Evolutionary conservation across 306 rosid genomes (phyloP).

Genomic region (Echinosophora koreensis): DNA sequence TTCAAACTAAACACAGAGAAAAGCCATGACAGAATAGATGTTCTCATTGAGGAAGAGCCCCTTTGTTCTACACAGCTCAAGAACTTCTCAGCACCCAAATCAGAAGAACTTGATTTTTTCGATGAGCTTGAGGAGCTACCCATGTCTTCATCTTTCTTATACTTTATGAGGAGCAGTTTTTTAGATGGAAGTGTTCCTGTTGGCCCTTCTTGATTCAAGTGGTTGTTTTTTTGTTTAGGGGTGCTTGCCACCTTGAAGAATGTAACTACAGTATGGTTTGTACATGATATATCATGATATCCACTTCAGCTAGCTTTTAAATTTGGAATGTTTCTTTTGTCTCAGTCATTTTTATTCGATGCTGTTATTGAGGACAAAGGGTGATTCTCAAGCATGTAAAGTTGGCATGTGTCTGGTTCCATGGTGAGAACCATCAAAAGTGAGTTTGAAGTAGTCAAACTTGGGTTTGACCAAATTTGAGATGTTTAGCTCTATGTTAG

Average conservation of each 20-base stretch:
- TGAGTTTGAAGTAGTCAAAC: too few species aligned
- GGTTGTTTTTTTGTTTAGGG: neutral
- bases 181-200: conserved; percentile 72
- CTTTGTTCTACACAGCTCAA: conserved; percentile 53
- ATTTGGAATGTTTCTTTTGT: neutral
- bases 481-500: too few species aligned
- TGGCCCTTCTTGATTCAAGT: conserved; percentile 83
- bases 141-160: conserved; percentile 68
- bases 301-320: conserved; percentile 28
- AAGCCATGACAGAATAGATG: neutral
- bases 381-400: conserved; percentile 43
- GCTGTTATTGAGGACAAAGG: neutral
- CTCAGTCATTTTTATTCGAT: too few species aligned
- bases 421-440: too few species aligned
- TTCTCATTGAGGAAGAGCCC: conserved; percentile 64
- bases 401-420: too few species aligned
- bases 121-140: conserved; percentile 97
- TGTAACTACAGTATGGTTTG: conserved; percentile 46
- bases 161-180: conserved; percentile 65
- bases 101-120: conserved; percentile 76
- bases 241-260: conserved; percentile 53
- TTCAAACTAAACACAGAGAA: conserved; percentile 57
- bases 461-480: too few species aligned
- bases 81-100: conserved; percentile 54
- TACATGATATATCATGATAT: neutral